phyloP scores from a whole-genome alignment of 2,329 filamentous ascomycete genomes.

The Colletotrichum tropicale region DNA sequence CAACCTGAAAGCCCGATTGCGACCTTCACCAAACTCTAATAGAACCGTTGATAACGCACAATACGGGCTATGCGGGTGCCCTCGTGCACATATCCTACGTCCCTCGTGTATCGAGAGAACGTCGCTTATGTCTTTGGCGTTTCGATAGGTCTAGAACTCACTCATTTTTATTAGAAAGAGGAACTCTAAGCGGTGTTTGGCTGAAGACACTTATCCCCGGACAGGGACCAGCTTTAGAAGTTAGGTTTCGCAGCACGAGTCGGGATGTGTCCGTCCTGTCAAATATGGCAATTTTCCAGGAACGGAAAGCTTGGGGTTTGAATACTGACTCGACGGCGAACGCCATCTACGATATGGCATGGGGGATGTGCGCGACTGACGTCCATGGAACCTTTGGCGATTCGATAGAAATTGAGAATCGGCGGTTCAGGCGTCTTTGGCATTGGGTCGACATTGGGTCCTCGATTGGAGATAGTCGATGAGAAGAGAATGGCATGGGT shows the following conservation, averaged over 20 bases:
- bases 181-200: neutral
- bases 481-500: rapidly evolving
- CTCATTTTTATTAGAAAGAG: neutral
- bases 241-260: neutral
- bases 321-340: neutral
- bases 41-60: neutral
- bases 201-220: neutral
- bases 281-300: neutral
- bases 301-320: neutral
- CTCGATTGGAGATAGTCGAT: no score
- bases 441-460: no score
- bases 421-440: no score
- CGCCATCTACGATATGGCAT: neutral
- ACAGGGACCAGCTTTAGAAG: neutral
- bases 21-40: neutral
- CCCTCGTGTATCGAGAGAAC: neutral
- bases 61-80: neutral
- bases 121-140: neutral
- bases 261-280: rapidly evolving
- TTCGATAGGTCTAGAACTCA: neutral
- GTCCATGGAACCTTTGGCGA: no score
- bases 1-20: neutral
- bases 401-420: no score
- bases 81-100: neutral
- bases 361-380: rapidly evolving